Base-by-base conservation (phyloP, 73 alveolate genomes). In the Paramecium pentaurelia region DNA sequence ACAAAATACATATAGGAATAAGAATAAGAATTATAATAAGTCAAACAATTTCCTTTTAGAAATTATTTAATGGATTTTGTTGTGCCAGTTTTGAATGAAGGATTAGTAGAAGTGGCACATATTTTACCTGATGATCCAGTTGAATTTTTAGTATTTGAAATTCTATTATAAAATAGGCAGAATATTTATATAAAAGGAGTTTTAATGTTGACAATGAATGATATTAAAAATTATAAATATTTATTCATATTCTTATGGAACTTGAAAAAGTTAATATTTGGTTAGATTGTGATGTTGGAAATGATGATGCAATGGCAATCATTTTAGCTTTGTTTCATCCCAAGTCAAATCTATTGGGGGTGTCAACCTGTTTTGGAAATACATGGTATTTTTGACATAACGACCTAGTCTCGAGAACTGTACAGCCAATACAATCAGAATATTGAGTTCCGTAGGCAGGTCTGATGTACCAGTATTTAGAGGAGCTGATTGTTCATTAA, bases 91-190 rank as follows among this genome's bases (percentile, higher is more conserved):
- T 92, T 95, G 71, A 93, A 94, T 86, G 95, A 95, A 91, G 98
- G 98, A 40, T 93, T 95, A 47, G 94, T 95, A 58, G 95, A 95
- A 92, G 98, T 95, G 9, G 93, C 96, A 88, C 59, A 95, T 86
- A 95, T 59, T 42, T 80, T 95, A 88, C 98, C 98, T 6, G 98
- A 95, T 77, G 98, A 95, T 86, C 98, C 98, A 8, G 96, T 93
- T 18, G 98, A 95, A 89, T 89, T 89, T 89, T 71, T 89, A 84
- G 94, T 71, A 40, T 71, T 42, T 49, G 6, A 28, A 34, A 28
- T 27, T 30, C 1, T 12, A 28, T 27, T 68, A 22, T 27, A 20
- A 36, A 45, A 9, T 89, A 89, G 94, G 94, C 94, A 36, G 94
- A 89, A 89, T 89, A 89, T 71, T 89, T 89, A 71, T 89, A 89